Conservation (phyloP, 352 stramenopile genomes). For the Globisporangium irregulare region DNA sequence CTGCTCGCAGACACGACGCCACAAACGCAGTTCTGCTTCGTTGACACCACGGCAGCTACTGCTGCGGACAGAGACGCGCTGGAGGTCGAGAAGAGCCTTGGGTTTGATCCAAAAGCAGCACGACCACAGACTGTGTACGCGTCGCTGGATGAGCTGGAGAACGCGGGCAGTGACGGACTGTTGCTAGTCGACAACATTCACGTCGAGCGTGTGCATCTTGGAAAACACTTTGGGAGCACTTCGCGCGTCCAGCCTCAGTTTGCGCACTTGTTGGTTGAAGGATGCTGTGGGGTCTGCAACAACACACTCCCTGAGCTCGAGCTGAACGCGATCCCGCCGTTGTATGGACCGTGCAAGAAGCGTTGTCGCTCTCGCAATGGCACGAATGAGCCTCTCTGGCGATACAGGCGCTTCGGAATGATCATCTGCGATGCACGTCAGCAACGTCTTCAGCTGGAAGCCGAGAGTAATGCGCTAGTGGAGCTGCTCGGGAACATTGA, state of each 20-base stretch:
- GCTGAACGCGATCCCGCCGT: constrained; percentile 15
- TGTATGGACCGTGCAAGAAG: constrained; percentile 37
- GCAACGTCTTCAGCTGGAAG: constrained; percentile 34
- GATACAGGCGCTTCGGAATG: constrained; percentile 46
- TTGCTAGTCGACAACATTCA: constrained; percentile 38
- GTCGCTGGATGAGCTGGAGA: constrained; percentile 36
- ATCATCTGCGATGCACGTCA: constrained; percentile 35
- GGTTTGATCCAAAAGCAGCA: background rate
- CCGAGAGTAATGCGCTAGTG: constrained; percentile 24
- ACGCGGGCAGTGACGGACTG: constrained; percentile 13
- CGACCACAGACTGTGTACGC: constrained; percentile 16
- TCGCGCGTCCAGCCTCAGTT: constrained; percentile 29
- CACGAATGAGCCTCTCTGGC: constrained; percentile 28
- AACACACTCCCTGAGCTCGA: constrained; percentile 31
- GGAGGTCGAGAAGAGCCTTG: constrained; percentile 23
- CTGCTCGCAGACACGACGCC: constrained; percentile 60
- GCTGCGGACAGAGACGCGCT: constrained; percentile 20
- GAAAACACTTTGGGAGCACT: constrained; percentile 24
- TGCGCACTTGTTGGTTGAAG: constrained; percentile 34
- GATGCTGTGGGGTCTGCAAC: constrained; percentile 44
- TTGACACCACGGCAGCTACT: constrained; percentile 16
- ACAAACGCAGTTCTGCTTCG: constrained; percentile 39
- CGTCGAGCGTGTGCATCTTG: constrained; percentile 43
- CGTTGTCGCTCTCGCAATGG: constrained; percentile 26
- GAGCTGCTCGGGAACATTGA: constrained; percentile 52